Base-by-base conservation (phyloP, 1,139 yeast genomes). In the Hanseniaspora uvarum region DNA sequence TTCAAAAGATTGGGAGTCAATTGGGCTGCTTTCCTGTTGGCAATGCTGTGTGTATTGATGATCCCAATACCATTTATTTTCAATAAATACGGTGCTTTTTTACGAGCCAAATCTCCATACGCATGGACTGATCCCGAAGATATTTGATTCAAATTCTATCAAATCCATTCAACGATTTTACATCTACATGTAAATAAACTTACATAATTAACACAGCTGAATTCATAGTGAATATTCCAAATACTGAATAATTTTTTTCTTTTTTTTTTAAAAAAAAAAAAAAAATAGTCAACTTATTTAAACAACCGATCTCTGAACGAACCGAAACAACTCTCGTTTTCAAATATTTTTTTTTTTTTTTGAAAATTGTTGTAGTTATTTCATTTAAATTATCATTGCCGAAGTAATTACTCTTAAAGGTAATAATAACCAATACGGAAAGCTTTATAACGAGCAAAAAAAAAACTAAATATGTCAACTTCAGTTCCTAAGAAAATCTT, bases 41-140 rank as follows among this genome's bases (percentile, higher is more conserved):
- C 78, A 0, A 76, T 80, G 61, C 63, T 81, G 37, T 72, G 81
- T 0, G 57, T 78, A 10, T 74, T 69, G 0, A 68, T 86, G 71
- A 71, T 80, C 11, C 88, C 92, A 0, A 85, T 86, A 30, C 96
- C 95, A n/a, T 70, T 84, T 59, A 63, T 82, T 49, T 87, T 87
- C 65, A 76, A 72, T 68, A 73, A 67, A 54, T 86, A 72, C 64
- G 96, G 96, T 58, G 74, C 76, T 58, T 55, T 58, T 30, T 68
- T 86, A 50, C 80, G 95, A 70, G 65, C 68, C 24, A 78, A 67
- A 61, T 82, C 89, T 45, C 81, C 82, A 63, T 84, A 71, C 64
- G 69, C 71, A 8, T 68, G 71, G 70, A 59, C 58, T 30, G 64
- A 59, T 41, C 57, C 45, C 24, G 44, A 51, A 23, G 41, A 40